phyloP scores from a whole-genome alignment of 2,329 filamentous ascomycete species.

The Pseudogymnoascus sp. region DNA sequence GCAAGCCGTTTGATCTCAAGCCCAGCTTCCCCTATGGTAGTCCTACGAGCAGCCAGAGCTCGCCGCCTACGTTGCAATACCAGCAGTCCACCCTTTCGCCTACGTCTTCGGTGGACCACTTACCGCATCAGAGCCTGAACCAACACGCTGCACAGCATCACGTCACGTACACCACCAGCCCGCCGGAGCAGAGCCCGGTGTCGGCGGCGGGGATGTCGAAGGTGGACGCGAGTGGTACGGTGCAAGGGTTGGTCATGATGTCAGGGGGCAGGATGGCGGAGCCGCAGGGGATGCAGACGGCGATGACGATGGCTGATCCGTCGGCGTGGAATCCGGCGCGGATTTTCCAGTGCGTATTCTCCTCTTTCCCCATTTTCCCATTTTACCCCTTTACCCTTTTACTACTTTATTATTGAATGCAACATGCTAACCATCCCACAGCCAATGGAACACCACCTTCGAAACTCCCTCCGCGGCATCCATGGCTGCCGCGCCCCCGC shows the following conservation, averaged over 20 bases:
- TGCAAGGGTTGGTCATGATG: slow-evolving; percentile 66
- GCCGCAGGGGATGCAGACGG: slow-evolving; percentile 41
- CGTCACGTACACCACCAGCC: slow-evolving; percentile 57
- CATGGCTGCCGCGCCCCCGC: background rate
- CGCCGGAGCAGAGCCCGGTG: slow-evolving; percentile 46
- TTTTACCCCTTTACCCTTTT: background rate
- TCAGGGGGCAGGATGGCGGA: slow-evolving; percentile 61
- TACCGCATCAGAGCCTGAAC: slow-evolving; percentile 34
- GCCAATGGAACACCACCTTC: slow-evolving; percentile 94
- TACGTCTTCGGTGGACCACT: slow-evolving; percentile 27
- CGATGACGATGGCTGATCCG: slow-evolving; percentile 54
- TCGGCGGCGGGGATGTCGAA: slow-evolving; percentile 59
- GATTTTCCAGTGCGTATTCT: slow-evolving; percentile 72
- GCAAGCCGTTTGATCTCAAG: slow-evolving; percentile 82
- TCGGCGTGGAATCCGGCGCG: slow-evolving; percentile 74
- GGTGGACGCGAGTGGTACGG: slow-evolving; percentile 67
- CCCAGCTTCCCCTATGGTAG: slow-evolving; percentile 80
- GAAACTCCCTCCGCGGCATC: slow-evolving; percentile 42
- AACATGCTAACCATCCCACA: slow-evolving; percentile 33
- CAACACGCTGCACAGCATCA: slow-evolving; percentile 42
- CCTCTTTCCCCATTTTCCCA: background rate
- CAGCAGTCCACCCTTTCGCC: slow-evolving; percentile 17
- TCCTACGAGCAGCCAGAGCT: slow-evolving; percentile 36
- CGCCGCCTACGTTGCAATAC: slow-evolving; percentile 22
- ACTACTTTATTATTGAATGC: slow-evolving; percentile 11